Evolutionary conservation across 2,329 filamentous ascomycete species (phyloP), one percentile per base, ranked within the genome.

Genomic region (Fusarium marasasianum): DNA sequence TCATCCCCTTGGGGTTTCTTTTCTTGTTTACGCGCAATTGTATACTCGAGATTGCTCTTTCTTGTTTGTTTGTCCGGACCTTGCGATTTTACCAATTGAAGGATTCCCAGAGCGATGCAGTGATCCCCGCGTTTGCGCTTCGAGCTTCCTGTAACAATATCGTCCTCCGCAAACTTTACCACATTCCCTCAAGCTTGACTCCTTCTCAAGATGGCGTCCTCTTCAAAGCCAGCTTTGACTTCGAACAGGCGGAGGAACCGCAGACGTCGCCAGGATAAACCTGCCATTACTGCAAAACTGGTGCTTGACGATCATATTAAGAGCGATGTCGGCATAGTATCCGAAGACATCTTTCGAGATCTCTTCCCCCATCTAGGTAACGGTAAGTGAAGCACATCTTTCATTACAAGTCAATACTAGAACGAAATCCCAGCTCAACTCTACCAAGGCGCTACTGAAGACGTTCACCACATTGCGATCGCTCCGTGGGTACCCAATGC

Each of bases 231-330:
- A 26, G 68, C 80, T 66, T 63, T 72, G 18, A 51, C 64, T 37
- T 74, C 76, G 38, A 74, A 66, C 60, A 82, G 81, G 76, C 86
- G 84, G 79, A 84, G 84, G 66, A 84, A 84, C 63, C 84, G 89
- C 66, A 85, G 90, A 72, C 86, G 90, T 57, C 85, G 89, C 62
- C 86, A 90, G 75, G 90, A 96, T 81, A 95, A 93, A 81, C 88
- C 93, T 13, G 89, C 95, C 48, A 87, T 97, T 66, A 89, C 93
- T 66, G 95, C 94, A 64, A 91, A 93, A 66, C 87, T 98, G 57
- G 89, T 97, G 43, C 90, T 98, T 64, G 95, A 98, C 82, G 93
- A 95, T 80, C 92, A 93, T 81, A 87, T 97, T 78, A 94, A 92
- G 83, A 94, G 94, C 60, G 94, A 98, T 80, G 88, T 95, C 71